Evolutionary conservation across 2,329 filamentous ascomycete genomes (phyloP).

Genomic region (Cryphonectria japonica): DNA sequence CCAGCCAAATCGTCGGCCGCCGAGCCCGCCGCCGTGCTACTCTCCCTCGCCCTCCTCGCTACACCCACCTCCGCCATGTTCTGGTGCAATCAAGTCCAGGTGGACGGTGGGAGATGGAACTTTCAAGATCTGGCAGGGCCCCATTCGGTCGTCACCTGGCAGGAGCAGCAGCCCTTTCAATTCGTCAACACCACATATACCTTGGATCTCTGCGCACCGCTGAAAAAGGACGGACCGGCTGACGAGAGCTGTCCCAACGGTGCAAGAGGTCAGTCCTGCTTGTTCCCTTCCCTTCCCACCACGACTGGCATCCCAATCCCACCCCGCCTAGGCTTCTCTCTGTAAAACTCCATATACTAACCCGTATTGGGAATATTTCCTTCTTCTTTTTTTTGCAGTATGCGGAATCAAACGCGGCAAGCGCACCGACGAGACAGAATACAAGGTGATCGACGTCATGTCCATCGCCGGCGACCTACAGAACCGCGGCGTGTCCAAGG

Average conservation of each 20-base stretch:
- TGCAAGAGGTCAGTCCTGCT: constrained; percentile 62
- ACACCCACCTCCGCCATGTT: constrained; percentile 53
- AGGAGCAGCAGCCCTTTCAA: constrained; percentile 49
- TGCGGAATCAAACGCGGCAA: constrained; percentile 72
- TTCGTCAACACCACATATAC: constrained; percentile 80
- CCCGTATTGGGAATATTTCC: neutral
- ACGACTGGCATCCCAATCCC: neutral
- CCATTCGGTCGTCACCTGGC: constrained; percentile 67
- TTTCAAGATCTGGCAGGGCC: constrained; percentile 67
- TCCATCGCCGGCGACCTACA: constrained; percentile 76
- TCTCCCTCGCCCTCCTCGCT: constrained; percentile 40
- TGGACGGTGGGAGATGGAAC: constrained; percentile 65
- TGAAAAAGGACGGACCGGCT: constrained; percentile 62
- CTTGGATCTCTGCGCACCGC: constrained; percentile 71
- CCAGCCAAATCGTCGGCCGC: constrained; percentile 36
- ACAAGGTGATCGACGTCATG: constrained; percentile 61
- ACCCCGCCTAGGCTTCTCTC: neutral
- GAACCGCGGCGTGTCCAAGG: constrained; percentile 49
- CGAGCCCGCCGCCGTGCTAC: constrained; percentile 43
- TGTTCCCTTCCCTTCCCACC: neutral
- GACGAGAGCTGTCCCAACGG: constrained; percentile 68
- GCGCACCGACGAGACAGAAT: constrained; percentile 47
- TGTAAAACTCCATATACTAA: constrained; percentile 1
- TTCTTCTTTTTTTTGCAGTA: constrained; percentile 52
- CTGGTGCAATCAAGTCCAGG: constrained; percentile 64